phyloP scores from a whole-genome alignment of 768 basidiomycete species.

The Suillus subaureus region DNA sequence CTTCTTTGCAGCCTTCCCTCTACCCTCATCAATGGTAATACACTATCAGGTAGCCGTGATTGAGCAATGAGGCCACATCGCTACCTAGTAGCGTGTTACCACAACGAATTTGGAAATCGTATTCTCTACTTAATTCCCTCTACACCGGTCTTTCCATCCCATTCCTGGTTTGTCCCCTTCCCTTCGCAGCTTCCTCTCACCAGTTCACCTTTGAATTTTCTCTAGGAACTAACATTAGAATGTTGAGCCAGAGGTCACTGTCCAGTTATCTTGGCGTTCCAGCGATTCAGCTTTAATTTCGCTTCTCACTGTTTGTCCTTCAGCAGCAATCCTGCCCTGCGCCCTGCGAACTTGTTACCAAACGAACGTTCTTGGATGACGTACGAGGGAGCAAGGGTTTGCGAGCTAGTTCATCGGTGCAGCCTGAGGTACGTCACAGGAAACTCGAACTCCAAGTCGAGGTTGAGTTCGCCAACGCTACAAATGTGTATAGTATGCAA shows the following conservation, averaged over 20 bases:
- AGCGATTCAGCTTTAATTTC: too few species aligned
- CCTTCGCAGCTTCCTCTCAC: background rate
- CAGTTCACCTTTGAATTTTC: background rate
- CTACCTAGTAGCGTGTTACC: background rate
- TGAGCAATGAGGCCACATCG: too few species aligned
- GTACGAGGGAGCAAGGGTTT: too few species aligned
- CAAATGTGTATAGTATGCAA: background rate
- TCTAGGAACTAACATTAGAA: background rate
- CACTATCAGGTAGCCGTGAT: too few species aligned
- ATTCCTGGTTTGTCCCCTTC: background rate
- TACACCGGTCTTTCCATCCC: too few species aligned
- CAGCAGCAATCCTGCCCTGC: background rate
- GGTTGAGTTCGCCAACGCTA: conserved; percentile 7
- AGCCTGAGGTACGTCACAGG: conserved; percentile 8
- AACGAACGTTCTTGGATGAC: too few species aligned
- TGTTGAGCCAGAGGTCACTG: background rate
- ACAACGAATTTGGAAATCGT: too few species aligned
- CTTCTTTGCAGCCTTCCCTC: background rate
- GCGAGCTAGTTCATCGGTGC: too few species aligned
- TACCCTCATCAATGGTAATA: background rate
- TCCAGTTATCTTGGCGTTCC: too few species aligned
- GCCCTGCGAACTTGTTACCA: too few species aligned
- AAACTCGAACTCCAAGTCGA: conserved; percentile 10
- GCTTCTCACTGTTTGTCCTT: too few species aligned
- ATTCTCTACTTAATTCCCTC: too few species aligned